A percentile compares a stretch with the other conserved stretches of the same genome.
phyloP scores from a whole-genome alignment of 148 eudicot species.

The Drosera capensis region DNA sequence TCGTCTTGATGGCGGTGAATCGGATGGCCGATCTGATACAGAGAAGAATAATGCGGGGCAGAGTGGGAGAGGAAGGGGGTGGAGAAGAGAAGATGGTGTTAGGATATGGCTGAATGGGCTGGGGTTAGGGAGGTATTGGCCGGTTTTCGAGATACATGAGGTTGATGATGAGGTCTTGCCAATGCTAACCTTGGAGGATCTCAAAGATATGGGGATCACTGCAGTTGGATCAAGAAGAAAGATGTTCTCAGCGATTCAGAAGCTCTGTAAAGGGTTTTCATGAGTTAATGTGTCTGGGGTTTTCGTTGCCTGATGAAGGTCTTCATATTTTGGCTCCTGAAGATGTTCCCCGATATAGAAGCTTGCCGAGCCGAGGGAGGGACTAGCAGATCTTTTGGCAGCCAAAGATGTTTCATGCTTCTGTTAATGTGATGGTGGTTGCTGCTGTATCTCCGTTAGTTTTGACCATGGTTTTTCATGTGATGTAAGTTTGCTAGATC shows the following conservation, averaged over 20 bases:
- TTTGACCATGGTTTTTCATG: too few relatives aligned
- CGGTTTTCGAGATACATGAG: constrained; percentile 56
- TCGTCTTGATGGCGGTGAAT: constrained; percentile 14
- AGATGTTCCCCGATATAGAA: too few relatives aligned
- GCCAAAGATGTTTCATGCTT: too few relatives aligned
- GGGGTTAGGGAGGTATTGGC: constrained; percentile 43
- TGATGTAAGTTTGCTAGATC: too few relatives aligned
- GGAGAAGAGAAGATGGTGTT: constrained; percentile 29
- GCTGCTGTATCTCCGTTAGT: too few relatives aligned
- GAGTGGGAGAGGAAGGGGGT: constrained; percentile 8
- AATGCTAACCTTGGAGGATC: constrained; percentile 57
- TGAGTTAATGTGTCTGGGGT: too few relatives aligned
- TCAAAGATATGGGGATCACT: constrained; percentile 68
- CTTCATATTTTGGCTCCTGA: too few relatives aligned
- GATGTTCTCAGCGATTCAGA: constrained; percentile 49
- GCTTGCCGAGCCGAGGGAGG: too few relatives aligned
- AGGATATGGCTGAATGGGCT: constrained; percentile 41
- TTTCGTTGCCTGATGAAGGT: too few relatives aligned
- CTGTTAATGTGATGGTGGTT: too few relatives aligned
- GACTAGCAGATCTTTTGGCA: too few relatives aligned
- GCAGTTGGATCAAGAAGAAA: constrained; percentile 68
- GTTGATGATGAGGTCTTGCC: constrained; percentile 71
- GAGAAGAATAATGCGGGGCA: constrained; percentile 14
- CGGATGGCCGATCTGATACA: constrained; percentile 21
- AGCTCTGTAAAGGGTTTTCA: constrained; percentile 42